A percentile compares a stretch with the other conserved stretches of the same genome.
These are phyloP conservation scores for Yamadazyma triangularis DNA, from an alignment of 1,139 yeast genomes.

Conservation along the genomic window DNA sequence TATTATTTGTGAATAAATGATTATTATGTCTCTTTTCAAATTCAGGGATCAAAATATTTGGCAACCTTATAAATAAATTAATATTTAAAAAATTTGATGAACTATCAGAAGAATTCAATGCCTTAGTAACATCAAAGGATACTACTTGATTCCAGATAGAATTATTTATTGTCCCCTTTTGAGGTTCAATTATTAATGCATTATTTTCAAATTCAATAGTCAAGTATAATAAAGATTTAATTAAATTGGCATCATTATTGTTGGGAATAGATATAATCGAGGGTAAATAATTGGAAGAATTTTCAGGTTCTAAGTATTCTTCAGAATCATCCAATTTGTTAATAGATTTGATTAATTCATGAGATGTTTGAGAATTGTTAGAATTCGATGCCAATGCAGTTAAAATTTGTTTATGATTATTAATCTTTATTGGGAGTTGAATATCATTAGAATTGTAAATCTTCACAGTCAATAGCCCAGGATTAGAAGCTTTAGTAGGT, in stretches of 20 bases:
- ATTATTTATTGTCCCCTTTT: conserved; percentile 57
- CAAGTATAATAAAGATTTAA: conserved; percentile 59
- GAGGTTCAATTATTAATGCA: conserved; percentile 79
- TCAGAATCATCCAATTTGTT: conserved; percentile 19
- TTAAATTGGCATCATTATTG: conserved; percentile 22
- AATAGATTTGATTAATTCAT: conserved; percentile 30
- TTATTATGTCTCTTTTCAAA: conserved; percentile 27
- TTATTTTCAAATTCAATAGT: conserved; percentile 79
- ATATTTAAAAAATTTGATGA: conserved; percentile 49
- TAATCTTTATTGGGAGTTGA: conserved; percentile 57
- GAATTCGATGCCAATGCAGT: conserved; percentile 50
- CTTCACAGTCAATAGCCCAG: conserved; percentile 70
- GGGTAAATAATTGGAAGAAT: conserved; percentile 52
- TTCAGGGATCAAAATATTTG: conserved; percentile 57
- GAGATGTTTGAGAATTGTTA: conserved; percentile 34
- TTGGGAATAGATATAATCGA: conserved; percentile 60
- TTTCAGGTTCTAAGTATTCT: conserved; percentile 25
- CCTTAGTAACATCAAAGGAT: conserved; percentile 82
- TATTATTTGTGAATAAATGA: conserved; percentile 4
- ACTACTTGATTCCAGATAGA: conserved; percentile 80
- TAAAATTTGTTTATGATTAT: conserved; percentile 48
- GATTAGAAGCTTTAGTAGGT: conserved; percentile 24
- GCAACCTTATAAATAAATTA: conserved; percentile 74
- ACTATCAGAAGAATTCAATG: conserved; percentile 17
- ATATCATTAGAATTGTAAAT: conserved; percentile 59